Base-by-base conservation (phyloP, 805 yeast species). In the Kluyveromyces lactis region DNA sequence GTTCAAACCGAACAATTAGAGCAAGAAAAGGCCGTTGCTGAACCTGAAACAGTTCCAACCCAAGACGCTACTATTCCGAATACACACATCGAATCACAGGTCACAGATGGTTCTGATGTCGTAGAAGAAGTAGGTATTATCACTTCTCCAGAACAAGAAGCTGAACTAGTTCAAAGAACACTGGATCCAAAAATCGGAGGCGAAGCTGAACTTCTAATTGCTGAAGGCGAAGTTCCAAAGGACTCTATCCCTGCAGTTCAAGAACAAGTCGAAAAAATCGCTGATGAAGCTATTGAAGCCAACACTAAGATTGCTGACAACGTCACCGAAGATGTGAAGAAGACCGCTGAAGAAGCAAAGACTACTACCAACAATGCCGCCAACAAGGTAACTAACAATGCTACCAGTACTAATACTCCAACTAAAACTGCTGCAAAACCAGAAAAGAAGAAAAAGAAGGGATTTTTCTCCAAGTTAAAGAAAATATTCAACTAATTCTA, bases 261-360 rank as follows among this genome's bases (percentile, higher is more conserved):
- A 30, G 45, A 43, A 21, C 44, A 45, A 17, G 52, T 36, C 13
- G 56, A 53, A 13, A 48, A 45, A 26, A 48, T 47, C n/a, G 68
- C 70, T n/a, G 58, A 54, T 31, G 51, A 61, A 32, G 55, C 61
- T 21, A 63, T 63, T 4, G 55, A 52, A 38, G 67, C 57, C 17
- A 66, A 63, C 40, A 64, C 55, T 44, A 59, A 57, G 44, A 56
- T 69, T 64, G 37, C 52, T 45, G 47, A 67, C 12, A 31, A 27
- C 19, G 51, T 41, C 21, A 32, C 36, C 12, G 38, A 26, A 4
- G 40, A 18, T 10, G 28, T 15, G 29, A 39, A 32, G 38, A 40
- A n/a, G 6, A 18, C 18, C 6, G 12, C 43, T 4, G 37, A 31
- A 8, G 30, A 33, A 2, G 37, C 33, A 18, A 33, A 35, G 18